phyloP scores from a whole-genome alignment of 345 rosid species.

The Acer campestre region DNA sequence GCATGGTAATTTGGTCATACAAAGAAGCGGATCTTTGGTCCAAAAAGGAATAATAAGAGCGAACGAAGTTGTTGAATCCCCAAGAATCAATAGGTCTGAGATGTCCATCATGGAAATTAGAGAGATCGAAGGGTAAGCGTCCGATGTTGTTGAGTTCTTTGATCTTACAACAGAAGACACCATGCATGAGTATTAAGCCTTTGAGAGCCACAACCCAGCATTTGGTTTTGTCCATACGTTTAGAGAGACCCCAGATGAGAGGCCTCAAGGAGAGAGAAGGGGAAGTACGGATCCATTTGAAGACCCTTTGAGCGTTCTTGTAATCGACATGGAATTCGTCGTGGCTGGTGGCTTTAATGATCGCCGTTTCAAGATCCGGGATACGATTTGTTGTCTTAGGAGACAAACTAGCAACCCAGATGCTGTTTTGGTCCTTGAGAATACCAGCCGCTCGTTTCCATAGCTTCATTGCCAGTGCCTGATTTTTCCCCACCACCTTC shows the following conservation, averaged over 20 bases:
- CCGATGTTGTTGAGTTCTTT: slow-evolving; percentile 47
- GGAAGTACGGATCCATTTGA: slow-evolving; percentile 67
- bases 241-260: slow-evolving; percentile 46
- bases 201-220: slow-evolving; percentile 85
- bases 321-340: slow-evolving; percentile 60
- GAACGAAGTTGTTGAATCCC: slow-evolving; percentile 58
- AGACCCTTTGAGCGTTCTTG: slow-evolving; percentile 60
- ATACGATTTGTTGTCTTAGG: slow-evolving; percentile 35
- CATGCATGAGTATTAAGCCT: slow-evolving; percentile 77
- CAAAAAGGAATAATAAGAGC: slow-evolving; percentile 66
- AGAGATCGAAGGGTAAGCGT: slow-evolving; percentile 72
- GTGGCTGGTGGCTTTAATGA: slow-evolving; percentile 86
- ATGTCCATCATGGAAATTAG: slow-evolving; percentile 51
- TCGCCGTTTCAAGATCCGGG: slow-evolving; percentile 62
- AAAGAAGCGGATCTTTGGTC: slow-evolving; percentile 54
- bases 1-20: slow-evolving; percentile 22
- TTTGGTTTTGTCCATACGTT: slow-evolving; percentile 56
- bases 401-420: slow-evolving; percentile 43
- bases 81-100: slow-evolving; percentile 33
- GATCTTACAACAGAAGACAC: slow-evolving; percentile 66
- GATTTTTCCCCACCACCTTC: slow-evolving; percentile 7
- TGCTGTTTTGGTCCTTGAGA: slow-evolving; percentile 75
- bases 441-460: slow-evolving; percentile 75
- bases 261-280: slow-evolving; percentile 58
- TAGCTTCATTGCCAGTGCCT: slow-evolving; percentile 42